phyloP scores from a whole-genome alignment of 495 filamentous ascomycete genomes.

The Talaromyces adpressus region DNA sequence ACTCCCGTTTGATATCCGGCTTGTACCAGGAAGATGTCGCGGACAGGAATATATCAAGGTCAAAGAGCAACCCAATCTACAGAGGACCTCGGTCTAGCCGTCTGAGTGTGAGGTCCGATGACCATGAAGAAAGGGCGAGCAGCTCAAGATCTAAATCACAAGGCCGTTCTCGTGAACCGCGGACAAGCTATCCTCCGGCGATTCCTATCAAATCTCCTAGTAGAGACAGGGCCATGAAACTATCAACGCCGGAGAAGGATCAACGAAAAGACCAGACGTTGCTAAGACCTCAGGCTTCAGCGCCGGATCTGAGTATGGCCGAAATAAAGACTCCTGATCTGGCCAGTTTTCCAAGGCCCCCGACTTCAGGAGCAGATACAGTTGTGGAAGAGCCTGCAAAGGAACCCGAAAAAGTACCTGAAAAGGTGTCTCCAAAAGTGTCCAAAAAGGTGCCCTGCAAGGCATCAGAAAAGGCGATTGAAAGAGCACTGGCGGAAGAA shows the following conservation, averaged over 20 bases:
- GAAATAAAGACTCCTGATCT: conserved; percentile 5
- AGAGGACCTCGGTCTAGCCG: conserved; percentile 1
- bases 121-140: neutral
- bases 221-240: neutral
- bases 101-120: neutral
- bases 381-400: neutral
- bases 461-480: neutral
- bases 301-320: neutral
- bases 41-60: conserved; percentile 33
- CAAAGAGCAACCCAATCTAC: conserved; percentile 9
- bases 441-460: neutral
- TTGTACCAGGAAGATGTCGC: conserved; percentile 40
- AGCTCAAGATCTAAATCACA: neutral
- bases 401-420: neutral
- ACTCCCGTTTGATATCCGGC: conserved; percentile 24
- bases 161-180: neutral
- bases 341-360: conserved; percentile 7
- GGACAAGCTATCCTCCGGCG: conserved; percentile 3
- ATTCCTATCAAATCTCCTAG: neutral
- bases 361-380: neutral
- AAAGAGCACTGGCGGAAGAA: neutral
- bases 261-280: neutral
- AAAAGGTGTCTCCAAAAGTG: neutral
- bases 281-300: conserved; percentile 7
- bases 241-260: neutral